Base-by-base conservation (phyloP, 176 grass and related monocot genomes). In the Triticum monococcum region DNA sequence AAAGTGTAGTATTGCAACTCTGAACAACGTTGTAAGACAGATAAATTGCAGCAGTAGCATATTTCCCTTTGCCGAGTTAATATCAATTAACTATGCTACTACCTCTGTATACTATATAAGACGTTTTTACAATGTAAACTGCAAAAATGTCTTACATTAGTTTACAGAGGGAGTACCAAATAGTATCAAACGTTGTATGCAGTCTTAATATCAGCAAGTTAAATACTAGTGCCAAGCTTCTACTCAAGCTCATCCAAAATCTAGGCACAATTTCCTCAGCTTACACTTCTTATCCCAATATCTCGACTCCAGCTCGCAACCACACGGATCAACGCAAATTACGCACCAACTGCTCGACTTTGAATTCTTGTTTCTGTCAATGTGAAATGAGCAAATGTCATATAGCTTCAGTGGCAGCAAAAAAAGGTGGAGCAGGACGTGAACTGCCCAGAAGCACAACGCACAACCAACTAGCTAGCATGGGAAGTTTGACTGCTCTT, bases 401-500 rank as follows among this genome's bases (percentile, higher is more conserved):
- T 40, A 17, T 57, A 33, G 33, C 31, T 80, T 57, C 68, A 32
- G n/a, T 75, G 31, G 66, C 68, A 41, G 11, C 61, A 81, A 81
- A 26, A 24, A 25, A 46, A 50, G 52, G 25, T 25, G 28, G 9
- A 41, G 22, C 48, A 35, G 46, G 22, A n/a, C 66, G 43, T 43
- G 73, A 45, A 68, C 22, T 64, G 41, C 31, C 25, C 8, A 9
- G 24, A 8, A 73, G 23, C 41, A 67, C 67, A 17, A 79, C 9
- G 23, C 41, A 67, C 41, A 17, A 79, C 26, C 25, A 17, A 16
- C 87, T 85, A 75, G 17, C 82, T 85, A 74, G 17, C 82, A 59
- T 12, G 59, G 45, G 5, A 79, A 83, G 36, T 83, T 88, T 7
- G 52, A 46, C 28, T 63, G 86, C 73, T 87, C 85, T 64, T 80